Evolutionary conservation across 2,329 filamentous ascomycete species (phyloP), one percentile per base, ranked within the genome.

Genomic region (Epichloe brachyelytri): DNA sequence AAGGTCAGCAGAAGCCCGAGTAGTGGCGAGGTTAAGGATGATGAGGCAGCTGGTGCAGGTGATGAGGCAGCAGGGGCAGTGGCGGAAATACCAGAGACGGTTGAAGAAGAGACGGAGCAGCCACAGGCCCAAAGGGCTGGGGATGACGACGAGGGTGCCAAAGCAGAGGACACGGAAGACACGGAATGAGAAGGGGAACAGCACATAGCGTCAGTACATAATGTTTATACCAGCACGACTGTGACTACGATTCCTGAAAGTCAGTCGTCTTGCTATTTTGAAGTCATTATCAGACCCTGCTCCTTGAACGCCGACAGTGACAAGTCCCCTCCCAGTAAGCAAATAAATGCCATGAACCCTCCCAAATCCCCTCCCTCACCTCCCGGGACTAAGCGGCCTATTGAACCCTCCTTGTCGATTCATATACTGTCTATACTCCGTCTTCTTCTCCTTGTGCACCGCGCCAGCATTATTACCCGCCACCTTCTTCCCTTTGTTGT

Each of bases 401-500:
- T 91, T 93, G 72, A 93, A 93, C 5, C 86, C 86, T 51, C 86
- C 86, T 48, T 82, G 74, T 51, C 86, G 78, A 63, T 93, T 93
- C 82, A 98, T 98, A 68, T 98, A 98, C 77, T 98, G 93, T 59
- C 93, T 78, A 63, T 96, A 97, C 73, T 94, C 80, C 14, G 84
- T 86, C 79, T 88, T 90, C 80, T 95, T 96, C 71, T 93, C 88
- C 75, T 93, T 96, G 58, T 84, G 75, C 49, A 96, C 82, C 0
- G 75, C 88, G 51, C 86, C 90, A 41, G 84, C 80, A 63, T 89
- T 82, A 64, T 98, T 98, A 2, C 93, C 93, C 0, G 79, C 77
- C 1, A 98, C 83, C 64, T 96, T 94, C 50, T 85, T 88, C 54
- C 82, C 68, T 97, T 94, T 19, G 93, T 97, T 22, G 81, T 83